A percentile compares a stretch with the other conserved stretches of the same genome.
These are phyloP conservation scores for Inosperma sp. DNA, from an alignment of 768 basidiomycete genomes.

Conservation along the genomic window DNA sequence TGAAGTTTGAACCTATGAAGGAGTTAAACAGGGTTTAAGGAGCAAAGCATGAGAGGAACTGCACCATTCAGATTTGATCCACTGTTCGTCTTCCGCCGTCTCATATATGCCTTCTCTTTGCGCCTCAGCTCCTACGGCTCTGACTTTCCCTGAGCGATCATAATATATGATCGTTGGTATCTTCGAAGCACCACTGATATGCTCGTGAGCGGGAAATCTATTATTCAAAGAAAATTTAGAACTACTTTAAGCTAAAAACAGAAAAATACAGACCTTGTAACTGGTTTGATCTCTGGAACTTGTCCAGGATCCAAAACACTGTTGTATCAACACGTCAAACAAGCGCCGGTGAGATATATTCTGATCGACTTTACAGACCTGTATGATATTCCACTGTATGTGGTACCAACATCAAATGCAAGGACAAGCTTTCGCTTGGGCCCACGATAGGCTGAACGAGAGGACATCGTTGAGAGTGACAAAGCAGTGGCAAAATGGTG, in stretches of 20 bases:
- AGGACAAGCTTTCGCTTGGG: constrained; percentile 36
- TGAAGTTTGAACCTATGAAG: constrained; percentile 32
- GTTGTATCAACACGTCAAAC: constrained; percentile 20
- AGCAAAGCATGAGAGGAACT: constrained; percentile 8
- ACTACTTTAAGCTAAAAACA: background rate
- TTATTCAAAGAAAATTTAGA: constrained; percentile 14
- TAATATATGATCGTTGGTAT: constrained; percentile 43
- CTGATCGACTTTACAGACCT: constrained; percentile 13
- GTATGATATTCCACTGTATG: constrained; percentile 38
- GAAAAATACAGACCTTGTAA: constrained; percentile 33
- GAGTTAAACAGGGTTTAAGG: background rate
- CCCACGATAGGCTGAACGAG: constrained; percentile 37
- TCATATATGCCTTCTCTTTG: constrained; percentile 36
- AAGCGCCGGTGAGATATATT: constrained; percentile 9
- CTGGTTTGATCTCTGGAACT: constrained; percentile 40
- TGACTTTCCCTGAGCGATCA: constrained; percentile 35
- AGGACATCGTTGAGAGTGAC: constrained; percentile 6
- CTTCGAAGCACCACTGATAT: constrained; percentile 44
- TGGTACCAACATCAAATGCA: constrained; percentile 43
- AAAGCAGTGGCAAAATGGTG: constrained; percentile 4
- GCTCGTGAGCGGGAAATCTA: constrained; percentile 49
- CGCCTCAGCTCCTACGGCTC: constrained; percentile 48
- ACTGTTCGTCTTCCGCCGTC: constrained; percentile 42
- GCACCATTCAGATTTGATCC: constrained; percentile 49
- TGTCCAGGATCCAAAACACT: constrained; percentile 39